A percentile compares a stretch with the other conserved stretches of the same genome.
Conservation (phyloP, 306 rosid genomes). For the Rosa chinensis region DNA sequence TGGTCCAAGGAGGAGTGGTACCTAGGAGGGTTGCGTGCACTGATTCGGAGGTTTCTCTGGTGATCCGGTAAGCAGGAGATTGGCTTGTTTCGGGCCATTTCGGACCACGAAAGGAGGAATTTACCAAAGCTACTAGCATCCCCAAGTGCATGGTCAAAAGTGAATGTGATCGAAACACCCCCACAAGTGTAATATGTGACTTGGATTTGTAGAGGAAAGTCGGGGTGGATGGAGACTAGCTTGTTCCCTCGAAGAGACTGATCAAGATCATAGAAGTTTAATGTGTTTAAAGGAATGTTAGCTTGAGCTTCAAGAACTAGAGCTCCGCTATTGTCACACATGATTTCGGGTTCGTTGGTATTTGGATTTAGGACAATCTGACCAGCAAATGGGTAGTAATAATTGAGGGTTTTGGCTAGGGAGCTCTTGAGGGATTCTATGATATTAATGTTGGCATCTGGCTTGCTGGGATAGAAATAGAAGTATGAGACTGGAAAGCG, state of each 20-base stretch:
- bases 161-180: conserved; percentile 67
- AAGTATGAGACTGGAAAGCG: conserved; percentile 86
- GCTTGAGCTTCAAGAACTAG: conserved; percentile 58
- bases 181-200: conserved; percentile 66
- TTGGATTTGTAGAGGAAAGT: conserved; percentile 63
- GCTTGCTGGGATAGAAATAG: conserved; percentile 57
- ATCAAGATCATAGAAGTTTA: conserved; percentile 67
- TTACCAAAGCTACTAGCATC: conserved; percentile 81
- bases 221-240: conserved; percentile 49
- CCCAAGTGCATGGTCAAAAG: conserved; percentile 88
- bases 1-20: conserved; percentile 66
- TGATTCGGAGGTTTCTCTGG: conserved; percentile 38
- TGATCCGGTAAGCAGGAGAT: conserved; percentile 57
- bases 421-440: conserved; percentile 53
- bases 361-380: conserved; percentile 51
- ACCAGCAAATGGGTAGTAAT: conserved; percentile 71
- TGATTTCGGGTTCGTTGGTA: conserved; percentile 68
- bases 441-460: conserved; percentile 23
- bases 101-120: conserved; percentile 68
- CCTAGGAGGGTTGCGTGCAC: conserved; percentile 60
- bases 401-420: conserved; percentile 44
- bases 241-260: conserved; percentile 42
- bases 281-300: conserved; percentile 37
- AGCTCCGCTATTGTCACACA: conserved; percentile 74
- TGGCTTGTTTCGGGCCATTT: conserved; percentile 54